Evolutionary conservation across 2,329 filamentous ascomycete genomes (phyloP).

Genomic region (Pyricularia grisea): DNA sequence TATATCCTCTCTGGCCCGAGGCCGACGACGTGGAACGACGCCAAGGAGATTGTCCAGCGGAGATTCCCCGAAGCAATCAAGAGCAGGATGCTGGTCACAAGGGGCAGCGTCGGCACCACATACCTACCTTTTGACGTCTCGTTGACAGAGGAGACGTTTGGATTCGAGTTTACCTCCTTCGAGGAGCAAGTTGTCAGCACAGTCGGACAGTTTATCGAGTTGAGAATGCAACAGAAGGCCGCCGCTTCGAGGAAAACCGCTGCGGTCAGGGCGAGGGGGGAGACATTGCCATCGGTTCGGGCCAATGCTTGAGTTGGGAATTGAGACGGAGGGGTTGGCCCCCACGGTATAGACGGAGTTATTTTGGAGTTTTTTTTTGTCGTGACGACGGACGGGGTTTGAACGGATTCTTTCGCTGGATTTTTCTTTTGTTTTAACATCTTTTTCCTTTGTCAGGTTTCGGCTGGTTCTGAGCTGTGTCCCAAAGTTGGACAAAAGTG

Average conservation of each 20-base stretch:
- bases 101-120: constrained; percentile 14
- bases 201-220: constrained; percentile 17
- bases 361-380: not conserved
- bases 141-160: constrained; percentile 17
- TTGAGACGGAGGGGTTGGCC: not conserved
- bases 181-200: constrained; percentile 19
- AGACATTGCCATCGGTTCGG: not conserved
- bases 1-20: constrained; percentile 18
- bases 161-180: constrained; percentile 15
- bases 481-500: not conserved
- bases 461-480: not conserved
- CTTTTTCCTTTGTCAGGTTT: not conserved
- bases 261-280: not conserved
- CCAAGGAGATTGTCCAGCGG: constrained; percentile 24
- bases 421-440: not conserved
- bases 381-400: not conserved
- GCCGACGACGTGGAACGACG: constrained; percentile 25
- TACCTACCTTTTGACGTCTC: constrained; percentile 18
- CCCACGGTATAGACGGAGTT: too few relatives aligned
- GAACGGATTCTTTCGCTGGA: not conserved
- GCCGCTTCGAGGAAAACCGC: not conserved
- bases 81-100: constrained; percentile 15
- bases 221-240: constrained; percentile 9
- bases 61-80: constrained; percentile 18
- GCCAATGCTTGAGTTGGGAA: constrained; percentile 1